Evolutionary conservation across 192 early-diverging fungal species (phyloP).

Genomic region (Bifiguratus adelaidae): DNA sequence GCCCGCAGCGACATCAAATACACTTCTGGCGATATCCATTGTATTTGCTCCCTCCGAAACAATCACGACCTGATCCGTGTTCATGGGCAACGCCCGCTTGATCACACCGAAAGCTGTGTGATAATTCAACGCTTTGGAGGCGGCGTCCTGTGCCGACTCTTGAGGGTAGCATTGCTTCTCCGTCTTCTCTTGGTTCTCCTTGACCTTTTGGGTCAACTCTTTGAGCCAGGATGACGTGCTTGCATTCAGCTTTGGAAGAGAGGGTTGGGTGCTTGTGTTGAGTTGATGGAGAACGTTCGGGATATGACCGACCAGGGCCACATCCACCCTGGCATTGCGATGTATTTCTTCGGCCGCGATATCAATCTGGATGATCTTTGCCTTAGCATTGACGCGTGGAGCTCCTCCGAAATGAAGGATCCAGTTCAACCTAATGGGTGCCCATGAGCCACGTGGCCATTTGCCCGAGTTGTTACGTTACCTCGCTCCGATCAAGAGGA

Average conservation of each 20-base stretch:
- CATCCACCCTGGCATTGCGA: constrained; percentile 32
- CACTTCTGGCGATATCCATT: constrained; percentile 67
- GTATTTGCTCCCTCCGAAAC: constrained; percentile 71
- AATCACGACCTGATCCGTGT: constrained; percentile 32
- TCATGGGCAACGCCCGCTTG: constrained; percentile 36
- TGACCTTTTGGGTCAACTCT: constrained; percentile 15
- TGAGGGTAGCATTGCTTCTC: too few species aligned
- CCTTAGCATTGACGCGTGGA: constrained; percentile 33
- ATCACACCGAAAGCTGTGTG: constrained; percentile 60
- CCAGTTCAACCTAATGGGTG: constrained; percentile 51
- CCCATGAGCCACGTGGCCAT: background rate
- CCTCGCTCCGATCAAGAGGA: constrained; percentile 53
- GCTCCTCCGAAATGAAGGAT: constrained; percentile 58
- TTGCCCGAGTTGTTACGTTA: too few species aligned
- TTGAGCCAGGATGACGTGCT: constrained; percentile 12
- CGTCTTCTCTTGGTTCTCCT: constrained; percentile 31
- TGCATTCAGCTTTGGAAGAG: background rate
- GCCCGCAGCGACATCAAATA: constrained; percentile 52
- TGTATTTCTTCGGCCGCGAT: constrained; percentile 53
- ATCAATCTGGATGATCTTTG: constrained; percentile 66
- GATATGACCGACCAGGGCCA: constrained; percentile 51
- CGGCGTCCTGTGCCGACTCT: constrained; percentile 22
- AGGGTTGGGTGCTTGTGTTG: background rate
- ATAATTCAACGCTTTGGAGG: constrained; percentile 46
- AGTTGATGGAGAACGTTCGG: constrained; percentile 43